Evolutionary conservation across 2,329 filamentous ascomycete species (phyloP), one percentile per base, ranked within the genome.

Genomic region (Pleoardoris graminearum): DNA sequence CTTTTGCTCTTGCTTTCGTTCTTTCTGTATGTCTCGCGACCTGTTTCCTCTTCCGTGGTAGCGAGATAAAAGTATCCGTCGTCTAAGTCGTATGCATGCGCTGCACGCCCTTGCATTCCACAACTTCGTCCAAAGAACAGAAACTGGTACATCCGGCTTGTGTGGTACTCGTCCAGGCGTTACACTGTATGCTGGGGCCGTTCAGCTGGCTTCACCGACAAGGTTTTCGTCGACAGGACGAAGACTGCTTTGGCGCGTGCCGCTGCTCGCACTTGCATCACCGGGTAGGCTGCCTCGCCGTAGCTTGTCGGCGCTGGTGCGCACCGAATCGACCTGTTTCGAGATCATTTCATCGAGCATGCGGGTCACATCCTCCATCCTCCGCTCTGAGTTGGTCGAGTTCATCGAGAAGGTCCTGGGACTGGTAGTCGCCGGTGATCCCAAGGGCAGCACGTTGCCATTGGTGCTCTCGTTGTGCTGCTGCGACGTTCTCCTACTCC

Each of bases 261-360:
- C 65, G 86, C 90, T 30, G 88, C 87, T 42, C 3, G 88, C 47
- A 32, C 87, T 42, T n/a, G 88, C 47, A 32, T 48, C 27, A 82
- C 57, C 57, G 6, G 63, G 54, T n/a, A 67, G 55, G 51, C 67
- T 72, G 53, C 55, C 60, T 11, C 66, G 65, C 48, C 69, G 43
- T 85, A 82, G 45, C 90, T 82, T 65, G 86, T 90, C 35, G 87
- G 88, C 59, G 51, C 62, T 61, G 48, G 95, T 88, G 50, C 90
- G 85, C 67, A 93, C 89, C 68, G 92, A 88, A 63, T 94, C 89
- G 43, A 94, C 88, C 52, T 89, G 85, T 68, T 94, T 89, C 69
- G 91, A 89, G 54, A 97, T 94, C 93, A 97, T 97, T 75, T 96
- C 91, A 66, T 97, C 93, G 22, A 97, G 82, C 77, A 97, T 91